Evolutionary conservation across 2,329 filamentous ascomycete species (phyloP), one percentile per base, ranked within the genome.

Genomic region (Aspergillus persii): DNA sequence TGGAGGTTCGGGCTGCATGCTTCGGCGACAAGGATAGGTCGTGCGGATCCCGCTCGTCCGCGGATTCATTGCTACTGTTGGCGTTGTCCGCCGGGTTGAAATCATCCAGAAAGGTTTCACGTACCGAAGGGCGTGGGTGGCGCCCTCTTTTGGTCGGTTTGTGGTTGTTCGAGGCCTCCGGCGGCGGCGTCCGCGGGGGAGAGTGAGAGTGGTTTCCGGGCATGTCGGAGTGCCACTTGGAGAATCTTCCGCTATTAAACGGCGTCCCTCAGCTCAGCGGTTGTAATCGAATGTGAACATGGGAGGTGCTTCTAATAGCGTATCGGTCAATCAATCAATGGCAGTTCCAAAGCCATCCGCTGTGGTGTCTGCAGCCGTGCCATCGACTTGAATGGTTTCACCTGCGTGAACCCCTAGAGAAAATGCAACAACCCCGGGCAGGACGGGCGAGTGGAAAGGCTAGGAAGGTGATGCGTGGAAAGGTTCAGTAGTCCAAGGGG

Each of bases 1-100:
- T 87, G 39, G 93, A 97, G 71, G 96, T 91, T 66, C 94, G 87
- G 46, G 90, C 91, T 63, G 91, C 86, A 72, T 91, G 86, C 61
- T 88, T 83, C 52, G 89, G 86, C 53, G 88, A 88, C 68, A 96
- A 83, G 59, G 91, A 93, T 62, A 97, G 83, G 74, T 96, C 93
- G 80, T 97, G 93, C 18, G 76, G 75, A 60, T 78, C 76, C 9
- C 69, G 73, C 52, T 77, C 76, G 57, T 77, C 75, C n/a, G 65
- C 71, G 1, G 75, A 76, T 33, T 76, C 73, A 61, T 69, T 69
- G 50, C 64, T 66, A 53, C 70, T 71, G 48, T 69, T 69, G 52
- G 69, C 64, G 56, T 69, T 68, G 31, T 76, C 75, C 50, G 70
- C 63, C 18, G 68, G 63, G 23, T 68, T 72, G 23, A 68, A 66